Percentiles rank a stretch among this genome's conserved stretches.
phyloP scores from a whole-genome alignment of 495 filamentous ascomycete genomes.

The Daldinia vernicosa region DNA sequence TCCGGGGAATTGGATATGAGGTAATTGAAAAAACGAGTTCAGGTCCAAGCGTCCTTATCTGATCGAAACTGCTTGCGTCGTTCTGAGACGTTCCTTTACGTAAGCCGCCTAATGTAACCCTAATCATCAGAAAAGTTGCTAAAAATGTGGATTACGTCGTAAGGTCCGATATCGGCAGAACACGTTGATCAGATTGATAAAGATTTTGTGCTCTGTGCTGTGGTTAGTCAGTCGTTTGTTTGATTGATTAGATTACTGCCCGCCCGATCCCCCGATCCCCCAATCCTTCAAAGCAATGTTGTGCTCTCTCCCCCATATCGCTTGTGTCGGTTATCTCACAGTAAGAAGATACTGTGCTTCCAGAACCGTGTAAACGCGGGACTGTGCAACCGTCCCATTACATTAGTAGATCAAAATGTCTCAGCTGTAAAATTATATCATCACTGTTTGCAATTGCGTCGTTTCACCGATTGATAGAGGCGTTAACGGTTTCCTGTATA shows the following conservation, averaged over 20 bases:
- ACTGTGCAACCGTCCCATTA: background rate
- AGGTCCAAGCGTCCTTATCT: constrained; percentile 26
- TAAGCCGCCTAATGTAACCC: background rate
- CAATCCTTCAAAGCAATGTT: constrained; percentile 24
- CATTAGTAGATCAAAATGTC: background rate
- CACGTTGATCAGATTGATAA: constrained; percentile 39
- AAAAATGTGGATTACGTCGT: background rate
- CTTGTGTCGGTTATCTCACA: background rate
- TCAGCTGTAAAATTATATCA: background rate
- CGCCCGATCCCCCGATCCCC: constrained; percentile 34
- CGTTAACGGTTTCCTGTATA: background rate
- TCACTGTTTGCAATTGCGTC: background rate
- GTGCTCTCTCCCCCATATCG: constrained; percentile 27
- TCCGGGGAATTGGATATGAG: constrained; percentile 35
- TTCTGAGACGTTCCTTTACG: constrained; percentile 4
- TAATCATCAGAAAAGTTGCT: background rate
- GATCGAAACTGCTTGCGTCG: constrained; percentile 14
- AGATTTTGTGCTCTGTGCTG: constrained; percentile 11
- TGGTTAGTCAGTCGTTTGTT: background rate
- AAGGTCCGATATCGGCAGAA: constrained; percentile 25
- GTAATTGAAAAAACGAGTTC: background rate
- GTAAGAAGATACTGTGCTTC: constrained; percentile 23
- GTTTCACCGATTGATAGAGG: background rate
- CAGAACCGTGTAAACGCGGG: constrained; percentile 12
- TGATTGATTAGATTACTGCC: constrained; percentile 43